phyloP scores from a whole-genome alignment of 192 early-diverging fungal genomes.

The Entophlyctis luteolus region DNA sequence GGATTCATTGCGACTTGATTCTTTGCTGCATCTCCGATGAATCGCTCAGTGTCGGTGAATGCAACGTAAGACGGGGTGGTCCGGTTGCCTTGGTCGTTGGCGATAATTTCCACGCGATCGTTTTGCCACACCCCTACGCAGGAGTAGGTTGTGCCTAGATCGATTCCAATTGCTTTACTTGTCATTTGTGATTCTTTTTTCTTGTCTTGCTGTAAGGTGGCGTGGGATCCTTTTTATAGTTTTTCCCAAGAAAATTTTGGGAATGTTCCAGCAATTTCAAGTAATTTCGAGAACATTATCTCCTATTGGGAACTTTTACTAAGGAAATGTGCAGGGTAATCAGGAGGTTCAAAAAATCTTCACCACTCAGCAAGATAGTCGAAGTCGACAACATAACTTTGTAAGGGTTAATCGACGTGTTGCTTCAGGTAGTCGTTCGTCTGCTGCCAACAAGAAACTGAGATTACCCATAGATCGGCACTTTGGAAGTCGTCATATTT shows the following conservation, averaged over 20 bases:
- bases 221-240: no score
- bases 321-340: no score
- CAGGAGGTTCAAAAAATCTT: no score
- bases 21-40: conserved; percentile 98
- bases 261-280: no score
- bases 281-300: no score
- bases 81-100: conserved; percentile 99
- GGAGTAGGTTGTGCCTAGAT: conserved; percentile 97
- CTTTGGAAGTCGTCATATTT: no score
- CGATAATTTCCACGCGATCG: conserved; percentile 89
- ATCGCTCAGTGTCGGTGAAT: conserved; percentile 95
- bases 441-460: background rate
- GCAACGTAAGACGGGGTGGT: conserved; percentile 96
- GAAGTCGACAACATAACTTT: background rate
- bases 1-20: conserved; percentile 95
- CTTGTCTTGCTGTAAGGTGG: no score
- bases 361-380: background rate
- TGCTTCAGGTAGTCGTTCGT: background rate
- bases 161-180: conserved; percentile 85
- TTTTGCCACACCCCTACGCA: conserved; percentile 64
- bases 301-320: no score
- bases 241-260: no score
- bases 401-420: background rate
- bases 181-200: conserved; percentile 19
- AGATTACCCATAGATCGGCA: no score